Evolutionary conservation across 305 asterid genomes (phyloP).

Genomic region (Rubia tinctorum): DNA sequence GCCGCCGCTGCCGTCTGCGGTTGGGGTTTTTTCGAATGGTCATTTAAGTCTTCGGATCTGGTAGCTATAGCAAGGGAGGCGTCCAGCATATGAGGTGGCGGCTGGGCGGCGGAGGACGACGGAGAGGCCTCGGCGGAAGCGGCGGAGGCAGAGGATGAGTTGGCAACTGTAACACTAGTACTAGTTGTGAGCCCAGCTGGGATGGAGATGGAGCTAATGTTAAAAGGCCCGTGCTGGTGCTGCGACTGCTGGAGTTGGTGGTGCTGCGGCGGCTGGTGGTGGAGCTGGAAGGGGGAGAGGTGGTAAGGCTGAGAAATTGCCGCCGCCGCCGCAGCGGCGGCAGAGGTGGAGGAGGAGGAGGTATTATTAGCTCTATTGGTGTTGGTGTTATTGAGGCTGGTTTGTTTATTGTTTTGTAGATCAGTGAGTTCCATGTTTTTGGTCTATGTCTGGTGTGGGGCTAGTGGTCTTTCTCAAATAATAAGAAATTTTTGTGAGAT

Average conservation of each 20-base stretch:
- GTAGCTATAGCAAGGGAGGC: slow-evolving; percentile 65
- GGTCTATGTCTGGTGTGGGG: slow-evolving; percentile 35
- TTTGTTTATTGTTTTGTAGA: slow-evolving; percentile 43
- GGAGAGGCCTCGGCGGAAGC: slow-evolving; percentile 25
- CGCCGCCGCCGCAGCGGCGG: background rate
- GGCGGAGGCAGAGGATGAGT: slow-evolving; percentile 21
- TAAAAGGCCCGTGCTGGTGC: slow-evolving; percentile 39
- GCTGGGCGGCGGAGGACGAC: slow-evolving; percentile 24
- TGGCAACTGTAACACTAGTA: slow-evolving; percentile 1
- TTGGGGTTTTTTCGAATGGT: slow-evolving; percentile 33
- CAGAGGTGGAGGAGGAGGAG: slow-evolving; percentile 26
- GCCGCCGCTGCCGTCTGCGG: slow-evolving; percentile 17
- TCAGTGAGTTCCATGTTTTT: slow-evolving; percentile 55
- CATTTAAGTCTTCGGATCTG: slow-evolving; percentile 45
- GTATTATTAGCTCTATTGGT: slow-evolving; percentile 8
- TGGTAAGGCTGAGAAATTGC: slow-evolving; percentile 16
- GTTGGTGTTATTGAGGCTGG: slow-evolving; percentile 11
- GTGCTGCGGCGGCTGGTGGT: slow-evolving; percentile 30
- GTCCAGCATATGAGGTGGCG: slow-evolving; percentile 34
- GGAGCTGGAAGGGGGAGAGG: slow-evolving; percentile 14
- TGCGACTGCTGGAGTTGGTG: slow-evolving; percentile 14
- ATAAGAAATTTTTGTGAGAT: slow-evolving; percentile 40
- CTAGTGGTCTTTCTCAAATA: slow-evolving; percentile 22
- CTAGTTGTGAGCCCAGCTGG: slow-evolving; percentile 18
- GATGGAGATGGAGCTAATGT: slow-evolving; percentile 31